These are phyloP conservation scores for Ceriops tagal DNA, from an alignment of 345 rosid genomes.

Conservation along the genomic window DNA sequence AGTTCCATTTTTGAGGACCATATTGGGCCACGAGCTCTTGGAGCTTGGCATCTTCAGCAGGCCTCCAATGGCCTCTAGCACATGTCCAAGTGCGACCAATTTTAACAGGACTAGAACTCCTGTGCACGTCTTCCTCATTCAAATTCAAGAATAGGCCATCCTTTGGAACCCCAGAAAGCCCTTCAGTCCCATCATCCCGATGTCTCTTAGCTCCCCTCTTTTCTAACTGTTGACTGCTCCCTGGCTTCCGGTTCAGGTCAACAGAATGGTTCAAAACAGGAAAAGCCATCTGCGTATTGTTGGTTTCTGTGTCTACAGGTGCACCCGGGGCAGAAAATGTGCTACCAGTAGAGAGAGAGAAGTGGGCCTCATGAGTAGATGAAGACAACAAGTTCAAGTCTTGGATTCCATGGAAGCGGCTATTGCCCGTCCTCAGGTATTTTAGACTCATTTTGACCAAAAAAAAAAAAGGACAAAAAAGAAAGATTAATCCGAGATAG, in stretches of 20 bases:
- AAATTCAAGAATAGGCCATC: constrained; percentile 26
- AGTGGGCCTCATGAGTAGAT: constrained; percentile 11
- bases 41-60: constrained; percentile 80
- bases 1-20: constrained; percentile 97
- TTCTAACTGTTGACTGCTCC: constrained; percentile 20
- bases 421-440: constrained; percentile 13
- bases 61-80: constrained; percentile 91
- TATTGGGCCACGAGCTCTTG: constrained; percentile 67
- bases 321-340: constrained; percentile 14
- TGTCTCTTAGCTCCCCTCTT: constrained; percentile 22
- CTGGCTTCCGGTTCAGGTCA: constrained; percentile 15
- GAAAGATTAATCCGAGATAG: neutral
- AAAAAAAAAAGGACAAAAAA: neutral
- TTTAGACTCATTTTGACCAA: constrained; percentile 34
- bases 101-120: constrained; percentile 17
- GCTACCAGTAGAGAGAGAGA: constrained; percentile 17
- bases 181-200: constrained; percentile 20
- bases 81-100: constrained; percentile 47
- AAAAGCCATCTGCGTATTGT: constrained; percentile 29
- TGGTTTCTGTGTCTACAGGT: constrained; percentile 4
- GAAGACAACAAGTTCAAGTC: constrained; percentile 29
- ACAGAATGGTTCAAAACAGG: constrained; percentile 28
- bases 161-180: constrained; percentile 18
- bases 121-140: constrained; percentile 20
- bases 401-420: constrained; percentile 21